Evolutionary conservation across 768 basidiomycete genomes (phyloP).

Genomic region (Suillus bovinus): DNA sequence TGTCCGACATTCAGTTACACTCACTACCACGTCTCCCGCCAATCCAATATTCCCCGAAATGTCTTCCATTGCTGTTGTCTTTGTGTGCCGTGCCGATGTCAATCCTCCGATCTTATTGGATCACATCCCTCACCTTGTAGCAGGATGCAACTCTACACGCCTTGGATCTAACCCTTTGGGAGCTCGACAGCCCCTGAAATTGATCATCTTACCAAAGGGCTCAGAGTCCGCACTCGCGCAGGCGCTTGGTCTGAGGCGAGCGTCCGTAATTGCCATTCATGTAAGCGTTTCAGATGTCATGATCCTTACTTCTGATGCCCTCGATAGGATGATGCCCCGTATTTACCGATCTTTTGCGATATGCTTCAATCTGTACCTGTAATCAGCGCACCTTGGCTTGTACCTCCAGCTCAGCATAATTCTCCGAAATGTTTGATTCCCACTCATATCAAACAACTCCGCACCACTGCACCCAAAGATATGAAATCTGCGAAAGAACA

Average conservation of each 20-base stretch:
- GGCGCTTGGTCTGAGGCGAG: slow-evolving; percentile 64
- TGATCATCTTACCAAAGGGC: slow-evolving; percentile 67
- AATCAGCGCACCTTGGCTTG: slow-evolving; percentile 67
- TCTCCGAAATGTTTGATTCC: slow-evolving; percentile 45
- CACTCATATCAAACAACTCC: slow-evolving; percentile 72
- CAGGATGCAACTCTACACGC: slow-evolving; percentile 63
- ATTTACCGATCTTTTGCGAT: slow-evolving; percentile 33
- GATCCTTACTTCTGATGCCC: neutral
- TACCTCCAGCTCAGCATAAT: slow-evolving; percentile 23
- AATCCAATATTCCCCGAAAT: slow-evolving; percentile 2
- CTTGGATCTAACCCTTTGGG: slow-evolving; percentile 10
- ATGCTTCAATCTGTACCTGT: slow-evolving; percentile 53
- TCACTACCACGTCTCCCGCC: neutral
- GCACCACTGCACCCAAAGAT: slow-evolving; percentile 77
- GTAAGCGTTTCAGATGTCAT: slow-evolving; percentile 42
- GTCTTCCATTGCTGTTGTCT: slow-evolving; percentile 42
- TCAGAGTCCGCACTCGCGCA: slow-evolving; percentile 64
- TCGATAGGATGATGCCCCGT: slow-evolving; percentile 35
- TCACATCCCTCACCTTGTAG: slow-evolving; percentile 77
- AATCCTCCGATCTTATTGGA: slow-evolving; percentile 71
- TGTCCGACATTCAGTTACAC: slow-evolving; percentile 19
- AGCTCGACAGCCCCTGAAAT: slow-evolving; percentile 41
- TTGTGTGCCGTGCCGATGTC: slow-evolving; percentile 75
- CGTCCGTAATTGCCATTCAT: slow-evolving; percentile 56
- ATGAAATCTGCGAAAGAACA: slow-evolving; percentile 69